Conservation (phyloP, 495 filamentous ascomycete genomes). For the Podospora pseudocomata region DNA sequence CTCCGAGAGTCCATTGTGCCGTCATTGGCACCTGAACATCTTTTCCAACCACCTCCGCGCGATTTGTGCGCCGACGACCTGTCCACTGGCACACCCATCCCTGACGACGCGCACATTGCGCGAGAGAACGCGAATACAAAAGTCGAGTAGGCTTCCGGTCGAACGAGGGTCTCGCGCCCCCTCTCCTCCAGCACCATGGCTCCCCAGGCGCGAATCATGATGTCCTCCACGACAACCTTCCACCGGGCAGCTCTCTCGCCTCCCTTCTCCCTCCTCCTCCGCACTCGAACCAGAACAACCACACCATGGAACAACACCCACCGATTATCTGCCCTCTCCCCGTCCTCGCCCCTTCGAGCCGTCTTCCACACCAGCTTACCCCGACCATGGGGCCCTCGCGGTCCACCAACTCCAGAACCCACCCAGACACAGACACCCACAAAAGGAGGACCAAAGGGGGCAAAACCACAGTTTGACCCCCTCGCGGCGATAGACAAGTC, state of each 20-base stretch:
- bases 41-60: neutral
- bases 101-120: neutral
- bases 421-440: neutral
- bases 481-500: constrained; percentile 45
- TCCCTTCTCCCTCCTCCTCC: constrained; percentile 13
- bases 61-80: constrained; percentile 8
- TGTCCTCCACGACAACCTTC: constrained; percentile 21
- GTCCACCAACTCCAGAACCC: constrained; percentile 9
- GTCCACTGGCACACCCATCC: neutral
- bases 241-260: constrained; percentile 8
- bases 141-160: neutral
- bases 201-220: constrained; percentile 27
- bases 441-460: constrained; percentile 1
- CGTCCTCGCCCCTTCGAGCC: constrained; percentile 18
- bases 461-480: constrained; percentile 21
- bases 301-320: constrained; percentile 2
- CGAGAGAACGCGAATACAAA: neutral
- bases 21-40: neutral
- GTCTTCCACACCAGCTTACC: constrained; percentile 25
- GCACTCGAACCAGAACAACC: constrained; percentile 1
- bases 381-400: constrained; percentile 9
- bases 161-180: neutral
- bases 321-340: neutral
- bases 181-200: constrained; percentile 21
- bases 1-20: neutral